Conservation (phyloP, 352 stramenopile genomes). For the Thalassiosira tumida region DNA sequence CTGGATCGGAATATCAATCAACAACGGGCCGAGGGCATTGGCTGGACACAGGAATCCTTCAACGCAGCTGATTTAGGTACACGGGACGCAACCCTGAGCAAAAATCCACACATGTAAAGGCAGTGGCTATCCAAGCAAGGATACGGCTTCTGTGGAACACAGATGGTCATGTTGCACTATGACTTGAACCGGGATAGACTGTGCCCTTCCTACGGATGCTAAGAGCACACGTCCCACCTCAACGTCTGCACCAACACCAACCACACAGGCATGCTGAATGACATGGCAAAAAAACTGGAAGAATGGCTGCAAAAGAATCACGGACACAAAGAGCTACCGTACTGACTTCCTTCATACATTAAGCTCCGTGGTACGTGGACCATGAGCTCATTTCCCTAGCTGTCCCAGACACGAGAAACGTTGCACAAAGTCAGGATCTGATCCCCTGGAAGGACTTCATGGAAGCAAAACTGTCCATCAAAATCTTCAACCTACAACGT, state of each 20-base stretch:
- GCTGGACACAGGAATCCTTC: neutral
- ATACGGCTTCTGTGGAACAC: neutral
- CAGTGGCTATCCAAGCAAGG: conserved; percentile 13
- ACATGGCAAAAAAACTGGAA: neutral
- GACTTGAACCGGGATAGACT: neutral
- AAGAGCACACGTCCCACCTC: neutral
- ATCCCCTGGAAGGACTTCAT: conserved; percentile 26
- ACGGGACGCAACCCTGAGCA: neutral
- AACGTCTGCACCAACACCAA: neutral
- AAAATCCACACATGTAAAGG: neutral
- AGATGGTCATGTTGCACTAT: neutral
- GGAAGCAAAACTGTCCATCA: neutral
- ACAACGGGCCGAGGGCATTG: neutral
- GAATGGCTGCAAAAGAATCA: conserved; percentile 5
- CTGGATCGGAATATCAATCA: no score
- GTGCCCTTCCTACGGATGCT: neutral
- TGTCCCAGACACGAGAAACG: neutral
- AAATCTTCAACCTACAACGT: neutral
- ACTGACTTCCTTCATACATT: conserved; percentile 18
- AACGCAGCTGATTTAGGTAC: neutral
- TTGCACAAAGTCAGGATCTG: conserved; percentile 16
- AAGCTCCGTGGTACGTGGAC: neutral
- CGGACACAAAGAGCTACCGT: conserved; percentile 4
- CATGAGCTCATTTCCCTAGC: neutral
- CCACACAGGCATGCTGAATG: neutral